phyloP scores from a whole-genome alignment of 148 eudicot genomes.

The Salicornia ramosissima region DNA sequence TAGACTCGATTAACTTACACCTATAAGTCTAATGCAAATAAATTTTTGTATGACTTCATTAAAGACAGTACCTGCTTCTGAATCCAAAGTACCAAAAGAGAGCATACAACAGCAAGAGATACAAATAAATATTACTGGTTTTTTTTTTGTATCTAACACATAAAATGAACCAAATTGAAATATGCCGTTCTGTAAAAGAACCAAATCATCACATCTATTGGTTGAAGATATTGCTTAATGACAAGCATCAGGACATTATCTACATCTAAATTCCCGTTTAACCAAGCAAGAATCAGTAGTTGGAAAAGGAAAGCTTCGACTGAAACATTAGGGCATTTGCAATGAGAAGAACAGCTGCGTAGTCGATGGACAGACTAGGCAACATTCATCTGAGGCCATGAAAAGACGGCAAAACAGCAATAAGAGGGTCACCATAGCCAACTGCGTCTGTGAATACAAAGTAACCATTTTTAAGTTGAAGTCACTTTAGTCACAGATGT shows the following conservation, averaged over 20 bases:
- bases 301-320: neutral
- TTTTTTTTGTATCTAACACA: neutral
- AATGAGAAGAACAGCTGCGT: constrained; percentile 1
- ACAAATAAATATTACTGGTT: constrained; percentile 3
- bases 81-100: neutral
- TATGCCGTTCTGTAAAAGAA: neutral
- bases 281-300: neutral
- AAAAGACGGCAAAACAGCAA: constrained; percentile 73
- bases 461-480: neutral
- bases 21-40: neutral
- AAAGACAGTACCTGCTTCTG: neutral
- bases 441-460: constrained; percentile 56
- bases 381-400: constrained; percentile 31
- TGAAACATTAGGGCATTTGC: neutral
- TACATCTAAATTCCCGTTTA: constrained; percentile 17
- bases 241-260: neutral
- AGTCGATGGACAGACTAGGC: constrained; percentile 5
- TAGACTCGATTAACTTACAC: too few species aligned
- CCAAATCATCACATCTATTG: neutral
- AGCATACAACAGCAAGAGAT: constrained; percentile 8
- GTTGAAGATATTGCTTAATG: constrained; percentile 12
- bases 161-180: neutral
- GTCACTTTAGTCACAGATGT: neutral
- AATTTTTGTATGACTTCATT: neutral
- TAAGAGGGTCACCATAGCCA: constrained; percentile 79